Percentiles rank a stretch among this genome's conserved stretches.
These are phyloP conservation scores for Gnomoniopsis sp. DNA, from an alignment of 2,329 filamentous ascomycete genomes.

Conservation along the genomic window DNA sequence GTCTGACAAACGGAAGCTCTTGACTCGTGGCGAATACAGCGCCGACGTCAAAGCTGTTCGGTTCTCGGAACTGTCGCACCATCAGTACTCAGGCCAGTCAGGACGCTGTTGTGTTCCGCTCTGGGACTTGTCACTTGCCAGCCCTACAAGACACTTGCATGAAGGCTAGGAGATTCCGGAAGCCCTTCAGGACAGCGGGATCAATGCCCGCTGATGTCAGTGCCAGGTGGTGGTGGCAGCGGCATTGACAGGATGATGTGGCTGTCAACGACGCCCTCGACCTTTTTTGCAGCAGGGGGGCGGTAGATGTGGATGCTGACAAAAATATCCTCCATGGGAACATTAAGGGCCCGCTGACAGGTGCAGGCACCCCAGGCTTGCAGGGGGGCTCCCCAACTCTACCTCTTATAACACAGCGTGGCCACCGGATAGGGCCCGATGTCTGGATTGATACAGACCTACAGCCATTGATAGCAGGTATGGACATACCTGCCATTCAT, in stretches of 20 bases:
- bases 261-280: background rate
- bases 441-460: too few species aligned
- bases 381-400: too few species aligned
- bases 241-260: background rate
- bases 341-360: background rate
- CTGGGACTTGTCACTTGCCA: background rate
- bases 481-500: too few species aligned
- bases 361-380: too few species aligned
- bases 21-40: background rate
- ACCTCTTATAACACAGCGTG: too few species aligned
- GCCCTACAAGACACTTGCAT: background rate
- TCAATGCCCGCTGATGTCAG: background rate
- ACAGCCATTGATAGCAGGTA: too few species aligned
- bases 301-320: background rate
- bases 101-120: background rate
- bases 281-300: background rate
- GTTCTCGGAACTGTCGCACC: constrained; percentile 9
- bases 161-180: background rate
- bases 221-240: background rate
- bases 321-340: background rate
- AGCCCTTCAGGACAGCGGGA: background rate
- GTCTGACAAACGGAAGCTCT: background rate
- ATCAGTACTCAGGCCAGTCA: background rate
- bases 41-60: background rate
- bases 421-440: too few species aligned